These are phyloP conservation scores for Oryza rufipogon DNA, from an alignment of 176 grass and related monocot species.

Conservation along the genomic window DNA sequence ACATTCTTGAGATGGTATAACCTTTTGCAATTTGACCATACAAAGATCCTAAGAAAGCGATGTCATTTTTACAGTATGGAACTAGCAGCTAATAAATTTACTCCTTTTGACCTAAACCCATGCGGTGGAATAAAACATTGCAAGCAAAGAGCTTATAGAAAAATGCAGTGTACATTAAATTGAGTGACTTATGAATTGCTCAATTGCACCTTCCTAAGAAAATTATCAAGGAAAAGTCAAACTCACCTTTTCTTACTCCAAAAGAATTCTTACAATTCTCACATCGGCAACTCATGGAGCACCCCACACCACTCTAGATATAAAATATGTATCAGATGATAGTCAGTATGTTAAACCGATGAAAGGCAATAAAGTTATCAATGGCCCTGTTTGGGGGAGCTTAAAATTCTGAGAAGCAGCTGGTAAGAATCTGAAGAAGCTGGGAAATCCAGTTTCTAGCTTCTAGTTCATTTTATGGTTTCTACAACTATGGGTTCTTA, in stretches of 20 bases:
- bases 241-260: slow-evolving; percentile 85
- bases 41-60: not conserved
- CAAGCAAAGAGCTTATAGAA: not conserved
- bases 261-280: slow-evolving; percentile 93
- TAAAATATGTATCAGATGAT: slow-evolving; percentile 16
- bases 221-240: not conserved
- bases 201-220: slow-evolving; percentile 9
- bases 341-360: slow-evolving; percentile 31
- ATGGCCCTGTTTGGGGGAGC: too few species aligned
- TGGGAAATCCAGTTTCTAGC: too few species aligned
- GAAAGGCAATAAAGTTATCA: slow-evolving; percentile 17
- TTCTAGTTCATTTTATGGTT: too few species aligned
- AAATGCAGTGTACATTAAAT: not conserved
- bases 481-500: too few species aligned
- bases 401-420: too few species aligned
- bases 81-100: not conserved
- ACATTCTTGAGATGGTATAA: not conserved
- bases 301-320: slow-evolving; percentile 84
- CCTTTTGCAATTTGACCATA: not conserved
- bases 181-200: not conserved
- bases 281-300: slow-evolving; percentile 88
- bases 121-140: not conserved
- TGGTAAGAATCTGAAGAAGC: too few species aligned
- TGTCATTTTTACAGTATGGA: not conserved
- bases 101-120: not conserved